Percentiles rank a stretch among this genome's conserved stretches.
These are phyloP conservation scores for Neltuma alba DNA, from an alignment of 306 rosid genomes.

Conservation along the genomic window DNA sequence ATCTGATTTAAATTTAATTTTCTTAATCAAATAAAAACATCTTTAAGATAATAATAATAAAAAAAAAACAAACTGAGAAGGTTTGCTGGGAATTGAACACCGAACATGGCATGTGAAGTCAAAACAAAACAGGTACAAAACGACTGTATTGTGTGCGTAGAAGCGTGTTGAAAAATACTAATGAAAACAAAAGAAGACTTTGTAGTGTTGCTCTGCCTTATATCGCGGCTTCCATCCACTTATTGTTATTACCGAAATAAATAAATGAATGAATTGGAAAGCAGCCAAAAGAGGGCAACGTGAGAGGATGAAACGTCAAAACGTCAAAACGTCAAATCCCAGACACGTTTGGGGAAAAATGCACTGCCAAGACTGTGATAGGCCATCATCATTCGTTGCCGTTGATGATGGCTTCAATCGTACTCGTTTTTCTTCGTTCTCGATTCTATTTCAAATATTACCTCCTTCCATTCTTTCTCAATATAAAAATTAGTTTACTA, in stretches of 20 bases:
- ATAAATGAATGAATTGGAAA: no score
- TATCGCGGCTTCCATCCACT: neutral
- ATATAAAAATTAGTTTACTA: no score
- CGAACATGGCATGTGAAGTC: constrained; percentile 34
- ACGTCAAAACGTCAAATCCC: neutral
- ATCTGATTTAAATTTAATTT: no score
- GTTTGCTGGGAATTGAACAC: constrained; percentile 28
- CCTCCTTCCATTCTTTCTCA: no score
- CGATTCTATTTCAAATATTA: neutral
- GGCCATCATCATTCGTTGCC: constrained; percentile 9
- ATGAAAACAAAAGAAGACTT: constrained; percentile 15
- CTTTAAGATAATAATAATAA: neutral
- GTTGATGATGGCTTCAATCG: constrained; percentile 14
- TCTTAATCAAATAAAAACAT: neutral
- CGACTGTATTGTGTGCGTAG: constrained; percentile 36
- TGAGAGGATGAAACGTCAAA: constrained; percentile 22
- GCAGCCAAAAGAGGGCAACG: neutral
- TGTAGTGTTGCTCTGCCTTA: neutral
- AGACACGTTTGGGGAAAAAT: constrained; percentile 33
- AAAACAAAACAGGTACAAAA: constrained; percentile 13
- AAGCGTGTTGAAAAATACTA: constrained; percentile 48
- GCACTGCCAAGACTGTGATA: constrained; percentile 26
- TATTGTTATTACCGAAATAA: no score
- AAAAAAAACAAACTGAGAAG: neutral
- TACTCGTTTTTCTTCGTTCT: constrained; percentile 4